Conservation (phyloP, 345 rosid species). For the Murraya koenigii region DNA sequence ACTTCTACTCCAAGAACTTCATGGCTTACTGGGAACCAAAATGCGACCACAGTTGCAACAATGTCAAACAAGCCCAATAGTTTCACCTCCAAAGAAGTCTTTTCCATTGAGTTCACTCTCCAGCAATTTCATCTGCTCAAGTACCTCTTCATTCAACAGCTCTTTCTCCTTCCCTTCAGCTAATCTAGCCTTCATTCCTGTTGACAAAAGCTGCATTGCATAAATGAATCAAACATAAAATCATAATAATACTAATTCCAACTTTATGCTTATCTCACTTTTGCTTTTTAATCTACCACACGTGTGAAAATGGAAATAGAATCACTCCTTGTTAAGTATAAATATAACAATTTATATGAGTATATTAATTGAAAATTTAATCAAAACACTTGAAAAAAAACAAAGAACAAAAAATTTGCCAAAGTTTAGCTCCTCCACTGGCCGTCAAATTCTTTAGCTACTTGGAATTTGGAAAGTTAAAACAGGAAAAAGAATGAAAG, state of each 20-base stretch:
- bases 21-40: not conserved
- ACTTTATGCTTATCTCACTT: not conserved
- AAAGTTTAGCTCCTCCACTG: no score
- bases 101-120: slow-evolving; percentile 26
- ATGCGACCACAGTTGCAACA: not conserved
- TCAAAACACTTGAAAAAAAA: not conserved
- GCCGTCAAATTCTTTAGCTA: not conserved
- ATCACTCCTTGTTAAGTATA: not conserved
- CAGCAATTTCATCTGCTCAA: slow-evolving; percentile 12
- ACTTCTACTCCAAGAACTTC: slow-evolving; percentile 8
- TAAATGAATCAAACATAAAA: not conserved
- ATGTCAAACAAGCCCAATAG: slow-evolving; percentile 23
- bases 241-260: not conserved
- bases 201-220: not conserved
- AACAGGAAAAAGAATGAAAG: not conserved
- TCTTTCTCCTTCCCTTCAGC: not conserved
- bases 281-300: no score
- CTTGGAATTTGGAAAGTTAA: not conserved
- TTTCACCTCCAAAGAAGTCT: slow-evolving; percentile 21
- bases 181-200: not conserved
- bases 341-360: not conserved
- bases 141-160: slow-evolving; percentile 14
- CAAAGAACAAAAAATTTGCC: no score
- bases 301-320: not conserved
- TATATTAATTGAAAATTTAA: not conserved